These are phyloP conservation scores for Stramenopiles sp. DNA, from an alignment of 352 stramenopile genomes.

Conservation along the genomic window DNA sequence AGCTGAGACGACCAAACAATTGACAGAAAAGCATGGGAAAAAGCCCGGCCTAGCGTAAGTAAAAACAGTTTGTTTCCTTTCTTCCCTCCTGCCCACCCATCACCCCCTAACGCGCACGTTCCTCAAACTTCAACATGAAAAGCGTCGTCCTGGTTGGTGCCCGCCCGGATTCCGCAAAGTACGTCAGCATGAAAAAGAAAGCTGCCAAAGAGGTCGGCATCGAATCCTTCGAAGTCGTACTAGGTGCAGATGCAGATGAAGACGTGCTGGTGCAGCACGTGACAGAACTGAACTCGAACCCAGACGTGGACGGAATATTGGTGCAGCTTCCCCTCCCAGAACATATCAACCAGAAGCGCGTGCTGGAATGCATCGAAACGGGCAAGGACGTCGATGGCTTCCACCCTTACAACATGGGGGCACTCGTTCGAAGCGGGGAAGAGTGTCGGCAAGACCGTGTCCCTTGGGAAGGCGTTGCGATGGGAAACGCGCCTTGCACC, in stretches of 20 bases:
- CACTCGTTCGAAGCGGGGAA: slow-evolving; percentile 55
- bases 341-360: slow-evolving; percentile 68
- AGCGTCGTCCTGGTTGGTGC: background rate
- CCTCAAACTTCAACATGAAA: too few relatives aligned
- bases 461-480: background rate
- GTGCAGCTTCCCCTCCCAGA: slow-evolving; percentile 74
- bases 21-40: background rate
- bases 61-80: too few relatives aligned
- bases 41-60: background rate
- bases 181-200: background rate
- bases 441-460: slow-evolving; percentile 40
- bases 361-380: slow-evolving; percentile 73
- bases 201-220: background rate
- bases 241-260: background rate
- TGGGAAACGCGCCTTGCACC: slow-evolving; percentile 57
- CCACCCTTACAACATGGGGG: slow-evolving; percentile 85
- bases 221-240: background rate
- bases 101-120: too few relatives aligned
- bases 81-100: too few relatives aligned
- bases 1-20: background rate
- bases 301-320: slow-evolving; percentile 51
- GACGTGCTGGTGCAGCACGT: slow-evolving; percentile 25
- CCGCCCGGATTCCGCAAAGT: background rate
- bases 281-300: slow-evolving; percentile 44
- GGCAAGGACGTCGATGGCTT: slow-evolving; percentile 97